phyloP scores from a whole-genome alignment of 2,329 filamentous ascomycete species.

The Arthrobotrys megalospora region DNA sequence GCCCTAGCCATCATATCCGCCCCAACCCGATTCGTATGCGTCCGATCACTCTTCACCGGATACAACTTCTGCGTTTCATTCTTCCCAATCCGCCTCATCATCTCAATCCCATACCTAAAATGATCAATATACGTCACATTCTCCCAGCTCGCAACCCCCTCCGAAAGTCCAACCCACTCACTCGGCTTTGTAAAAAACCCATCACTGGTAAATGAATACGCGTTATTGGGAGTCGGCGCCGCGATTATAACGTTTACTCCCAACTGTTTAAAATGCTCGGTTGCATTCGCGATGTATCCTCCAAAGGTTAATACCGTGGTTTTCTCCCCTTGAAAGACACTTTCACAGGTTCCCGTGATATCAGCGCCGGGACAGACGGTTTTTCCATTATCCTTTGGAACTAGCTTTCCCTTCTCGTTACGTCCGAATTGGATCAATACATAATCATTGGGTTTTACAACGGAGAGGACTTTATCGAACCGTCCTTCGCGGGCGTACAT shows the following conservation, averaged over 20 bases:
- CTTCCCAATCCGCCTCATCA: conserved; percentile 28
- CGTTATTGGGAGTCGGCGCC: conserved; percentile 37
- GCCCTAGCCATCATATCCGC: conserved; percentile 47
- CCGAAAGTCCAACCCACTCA: conserved; percentile 32
- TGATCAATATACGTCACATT: conserved; percentile 33
- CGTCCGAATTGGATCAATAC: conserved; percentile 45
- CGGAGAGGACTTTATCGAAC: conserved; percentile 30
- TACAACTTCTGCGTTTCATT: conserved; percentile 33
- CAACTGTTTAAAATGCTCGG: conserved; percentile 8
- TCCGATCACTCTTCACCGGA: conserved; percentile 26
- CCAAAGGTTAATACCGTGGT: conserved; percentile 33
- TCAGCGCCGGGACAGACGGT: conserved; percentile 29
- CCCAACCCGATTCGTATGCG: conserved; percentile 35
- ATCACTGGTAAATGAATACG: not conserved
- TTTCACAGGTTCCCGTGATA: conserved; percentile 11
- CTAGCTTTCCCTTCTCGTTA: conserved; percentile 35
- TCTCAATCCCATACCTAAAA: conserved; percentile 39
- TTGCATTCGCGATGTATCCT: conserved; percentile 35
- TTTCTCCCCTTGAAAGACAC: conserved; percentile 19
- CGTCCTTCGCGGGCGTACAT: conserved; percentile 39
- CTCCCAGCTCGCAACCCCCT: conserved; percentile 6
- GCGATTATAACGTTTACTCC: conserved; percentile 37
- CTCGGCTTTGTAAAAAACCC: conserved; percentile 29
- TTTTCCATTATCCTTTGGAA: conserved; percentile 38
- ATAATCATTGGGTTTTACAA: conserved; percentile 11